Evolutionary conservation across 2,329 filamentous ascomycete genomes (phyloP).

Genomic region (Sarocladiaceae sp.): DNA sequence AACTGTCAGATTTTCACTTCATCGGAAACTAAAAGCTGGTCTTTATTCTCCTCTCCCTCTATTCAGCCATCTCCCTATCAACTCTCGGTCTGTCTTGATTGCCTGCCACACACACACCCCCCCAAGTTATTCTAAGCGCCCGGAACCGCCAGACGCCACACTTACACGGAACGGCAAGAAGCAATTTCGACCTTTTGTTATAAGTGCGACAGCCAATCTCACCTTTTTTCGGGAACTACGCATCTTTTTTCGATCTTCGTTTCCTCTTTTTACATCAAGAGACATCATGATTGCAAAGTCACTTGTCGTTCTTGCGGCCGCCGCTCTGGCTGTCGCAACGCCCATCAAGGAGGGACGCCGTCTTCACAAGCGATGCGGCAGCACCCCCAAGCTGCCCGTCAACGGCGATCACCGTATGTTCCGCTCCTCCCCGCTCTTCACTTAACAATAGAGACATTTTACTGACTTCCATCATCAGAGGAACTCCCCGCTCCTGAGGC

Average conservation of each 20-base stretch:
- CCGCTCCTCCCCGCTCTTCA: neutral
- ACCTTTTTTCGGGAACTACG: neutral
- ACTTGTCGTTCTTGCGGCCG: conserved; percentile 26
- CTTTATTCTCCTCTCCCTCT: conserved; percentile 3
- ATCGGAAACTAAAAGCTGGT: neutral
- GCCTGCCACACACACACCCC: neutral
- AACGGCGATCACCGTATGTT: conserved; percentile 30
- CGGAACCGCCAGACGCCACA: conserved; percentile 3
- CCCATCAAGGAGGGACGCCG: conserved; percentile 12
- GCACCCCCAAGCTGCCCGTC: conserved; percentile 25
- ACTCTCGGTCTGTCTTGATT: neutral
- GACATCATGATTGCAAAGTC: conserved; percentile 26
- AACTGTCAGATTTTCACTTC: neutral
- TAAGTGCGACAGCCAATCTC: neutral
- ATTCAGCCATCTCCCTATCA: neutral
- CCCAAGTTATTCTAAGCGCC: conserved; percentile 6
- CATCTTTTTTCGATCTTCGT: neutral
- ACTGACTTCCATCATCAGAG: neutral
- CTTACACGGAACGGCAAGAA: no score
- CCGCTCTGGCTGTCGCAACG: conserved; percentile 24
- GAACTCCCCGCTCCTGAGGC: conserved; percentile 38
- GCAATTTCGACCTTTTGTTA: neutral
- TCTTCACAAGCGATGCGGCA: conserved; percentile 4
- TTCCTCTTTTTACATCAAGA: neutral
- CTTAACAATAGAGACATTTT: conserved; percentile 1